Percentiles rank a stretch among this genome's conserved stretches.
Evolutionary conservation across 352 stramenopile genomes (phyloP).

Genomic region (Globisporangium nagaii): DNA sequence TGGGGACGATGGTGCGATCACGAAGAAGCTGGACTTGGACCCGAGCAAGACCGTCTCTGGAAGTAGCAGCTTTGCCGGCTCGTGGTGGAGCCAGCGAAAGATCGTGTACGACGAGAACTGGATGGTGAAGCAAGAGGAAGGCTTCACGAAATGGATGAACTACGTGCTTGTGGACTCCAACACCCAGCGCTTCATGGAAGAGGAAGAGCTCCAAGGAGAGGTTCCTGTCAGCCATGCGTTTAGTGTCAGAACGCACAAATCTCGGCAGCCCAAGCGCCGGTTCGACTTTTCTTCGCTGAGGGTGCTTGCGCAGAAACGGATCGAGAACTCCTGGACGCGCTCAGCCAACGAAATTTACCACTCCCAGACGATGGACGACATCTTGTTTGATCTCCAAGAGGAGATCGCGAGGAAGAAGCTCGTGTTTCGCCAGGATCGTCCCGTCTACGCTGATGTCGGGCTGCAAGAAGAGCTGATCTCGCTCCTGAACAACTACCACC

Average conservation of each 20-base stretch:
- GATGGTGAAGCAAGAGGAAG: constrained; percentile 75
- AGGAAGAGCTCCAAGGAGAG: constrained; percentile 18
- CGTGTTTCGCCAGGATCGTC: constrained; percentile 79
- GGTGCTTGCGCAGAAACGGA: constrained; percentile 61
- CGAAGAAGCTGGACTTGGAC: constrained; percentile 9
- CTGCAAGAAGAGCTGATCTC: constrained; percentile 81
- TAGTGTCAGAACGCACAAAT: not conserved
- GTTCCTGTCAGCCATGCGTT: not conserved
- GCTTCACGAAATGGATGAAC: constrained; percentile 86
- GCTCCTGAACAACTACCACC: constrained; percentile 90
- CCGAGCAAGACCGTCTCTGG: not conserved
- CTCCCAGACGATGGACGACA: constrained; percentile 36
- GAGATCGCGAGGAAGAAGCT: constrained; percentile 74
- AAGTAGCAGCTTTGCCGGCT: constrained; percentile 26
- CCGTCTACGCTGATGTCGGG: constrained; percentile 88
- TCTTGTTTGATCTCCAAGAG: constrained; percentile 60
- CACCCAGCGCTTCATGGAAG: constrained; percentile 27
- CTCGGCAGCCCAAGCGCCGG: constrained; percentile 8
- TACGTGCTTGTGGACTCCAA: constrained; percentile 70
- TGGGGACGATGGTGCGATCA: not conserved
- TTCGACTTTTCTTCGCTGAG: constrained; percentile 72
- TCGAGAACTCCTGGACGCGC: constrained; percentile 59
- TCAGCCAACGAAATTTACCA: constrained; percentile 60
- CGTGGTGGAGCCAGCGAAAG: constrained; percentile 73
- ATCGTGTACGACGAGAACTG: constrained; percentile 70